phyloP scores from a whole-genome alignment of 345 rosid genomes.

The Zanthoxylum bungeanum region DNA sequence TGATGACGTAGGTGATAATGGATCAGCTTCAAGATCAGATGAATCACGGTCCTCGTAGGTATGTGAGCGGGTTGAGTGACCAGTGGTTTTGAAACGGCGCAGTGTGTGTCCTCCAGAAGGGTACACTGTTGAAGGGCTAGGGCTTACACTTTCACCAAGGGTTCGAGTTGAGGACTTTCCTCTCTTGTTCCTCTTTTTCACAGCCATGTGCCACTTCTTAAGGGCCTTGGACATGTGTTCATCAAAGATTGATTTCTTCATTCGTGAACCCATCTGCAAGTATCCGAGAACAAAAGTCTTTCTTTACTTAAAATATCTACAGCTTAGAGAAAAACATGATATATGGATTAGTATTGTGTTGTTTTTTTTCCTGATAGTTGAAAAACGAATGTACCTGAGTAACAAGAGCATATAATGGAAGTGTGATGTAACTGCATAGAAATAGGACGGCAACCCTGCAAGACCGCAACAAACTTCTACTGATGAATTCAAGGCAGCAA shows the following conservation, averaged over 20 bases:
- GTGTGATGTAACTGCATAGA: constrained; percentile 89
- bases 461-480: background rate
- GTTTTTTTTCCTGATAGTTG: background rate
- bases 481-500: background rate
- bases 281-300: background rate
- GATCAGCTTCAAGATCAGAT: constrained; percentile 65
- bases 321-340: background rate
- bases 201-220: constrained; percentile 87
- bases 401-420: constrained; percentile 87
- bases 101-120: constrained; percentile 35
- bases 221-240: constrained; percentile 92
- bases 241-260: constrained; percentile 90
- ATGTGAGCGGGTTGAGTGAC: constrained; percentile 53
- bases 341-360: background rate
- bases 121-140: constrained; percentile 33
- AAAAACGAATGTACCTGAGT: constrained; percentile 60
- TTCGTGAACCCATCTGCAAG: constrained; percentile 78
- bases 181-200: constrained; percentile 48
- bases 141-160: constrained; percentile 50
- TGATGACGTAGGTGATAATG: constrained; percentile 44
- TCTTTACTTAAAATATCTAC: background rate
- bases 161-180: constrained; percentile 46
- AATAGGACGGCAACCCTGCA: constrained; percentile 58
- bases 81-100: constrained; percentile 75
- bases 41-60: constrained; percentile 43